These are phyloP conservation scores for Haberlea rhodopensis DNA, from an alignment of 257 asterid species.

Conservation along the genomic window DNA sequence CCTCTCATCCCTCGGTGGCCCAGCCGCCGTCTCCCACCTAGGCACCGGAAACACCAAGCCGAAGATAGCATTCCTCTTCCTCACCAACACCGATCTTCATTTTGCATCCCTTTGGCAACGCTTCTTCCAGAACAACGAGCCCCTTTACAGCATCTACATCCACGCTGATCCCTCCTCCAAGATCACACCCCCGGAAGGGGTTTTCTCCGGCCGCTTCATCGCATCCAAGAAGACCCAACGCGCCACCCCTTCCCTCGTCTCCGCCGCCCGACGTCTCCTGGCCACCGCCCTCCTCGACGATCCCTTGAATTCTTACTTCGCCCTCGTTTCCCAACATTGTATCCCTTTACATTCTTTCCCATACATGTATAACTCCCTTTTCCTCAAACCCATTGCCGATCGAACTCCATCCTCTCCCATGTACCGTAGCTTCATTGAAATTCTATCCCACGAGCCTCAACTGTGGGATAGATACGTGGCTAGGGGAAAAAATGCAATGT, in stretches of 20 bases:
- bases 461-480: slow-evolving; percentile 42
- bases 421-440: slow-evolving; percentile 46
- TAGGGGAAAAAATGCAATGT: slow-evolving; percentile 40
- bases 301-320: slow-evolving; percentile 39
- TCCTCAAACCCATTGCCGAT: slow-evolving; percentile 22
- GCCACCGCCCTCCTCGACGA: slow-evolving; percentile 55
- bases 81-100: slow-evolving; percentile 62
- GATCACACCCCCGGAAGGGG: slow-evolving; percentile 37
- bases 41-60: slow-evolving; percentile 36
- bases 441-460: slow-evolving; percentile 37
- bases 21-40: slow-evolving; percentile 28
- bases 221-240: slow-evolving; percentile 38
- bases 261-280: slow-evolving; percentile 55
- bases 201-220: slow-evolving; percentile 35
- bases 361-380: slow-evolving; percentile 33
- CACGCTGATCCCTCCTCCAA: slow-evolving; percentile 42
- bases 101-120: slow-evolving; percentile 70
- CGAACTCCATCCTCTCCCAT: slow-evolving; percentile 1
- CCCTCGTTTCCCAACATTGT: slow-evolving; percentile 47
- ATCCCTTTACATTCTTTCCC: slow-evolving; percentile 43
- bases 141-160: slow-evolving; percentile 44
- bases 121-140: slow-evolving; percentile 40
- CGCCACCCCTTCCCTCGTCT: slow-evolving; percentile 42
- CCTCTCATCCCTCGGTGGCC: slow-evolving; percentile 29
- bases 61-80: slow-evolving; percentile 70